A percentile compares a stretch with the other conserved stretches of the same genome.
Conservation (phyloP, 768 basidiomycete species). For the Kwoniella heveanensis region DNA sequence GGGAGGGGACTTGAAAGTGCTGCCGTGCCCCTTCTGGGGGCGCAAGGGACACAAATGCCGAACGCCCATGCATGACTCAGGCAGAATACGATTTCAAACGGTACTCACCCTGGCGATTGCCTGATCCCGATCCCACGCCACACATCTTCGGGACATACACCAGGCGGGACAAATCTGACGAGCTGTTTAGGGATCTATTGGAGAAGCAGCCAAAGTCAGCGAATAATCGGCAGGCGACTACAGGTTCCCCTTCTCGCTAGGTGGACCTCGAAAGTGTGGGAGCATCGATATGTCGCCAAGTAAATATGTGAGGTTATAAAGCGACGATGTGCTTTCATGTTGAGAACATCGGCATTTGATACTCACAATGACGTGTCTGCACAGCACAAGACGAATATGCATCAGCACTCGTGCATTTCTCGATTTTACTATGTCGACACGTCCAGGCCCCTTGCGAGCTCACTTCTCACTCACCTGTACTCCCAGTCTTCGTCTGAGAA, state of each 20-base stretch:
- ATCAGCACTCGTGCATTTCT: no score
- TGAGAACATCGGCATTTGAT: no score
- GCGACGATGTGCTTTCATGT: no score
- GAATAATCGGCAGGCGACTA: not conserved
- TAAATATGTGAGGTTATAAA: no score
- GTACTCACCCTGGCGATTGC: slow-evolving; percentile 48
- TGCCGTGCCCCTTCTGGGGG: no score
- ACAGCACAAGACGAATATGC: not conserved
- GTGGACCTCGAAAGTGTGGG: no score
- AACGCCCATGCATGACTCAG: no score
- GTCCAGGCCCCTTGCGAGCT: not conserved
- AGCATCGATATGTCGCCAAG: no score
- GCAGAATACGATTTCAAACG: not conserved
- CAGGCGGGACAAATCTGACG: slow-evolving; percentile 41
- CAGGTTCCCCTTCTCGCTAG: no score
- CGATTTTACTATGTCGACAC: no score
- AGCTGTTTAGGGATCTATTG: slow-evolving; percentile 42
- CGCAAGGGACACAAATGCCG: no score
- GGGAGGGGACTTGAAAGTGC: no score
- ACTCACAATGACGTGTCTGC: slow-evolving; percentile 49
- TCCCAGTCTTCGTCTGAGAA: slow-evolving; percentile 47
- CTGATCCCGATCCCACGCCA: slow-evolving; percentile 49
- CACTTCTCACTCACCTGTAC: slow-evolving; percentile 34
- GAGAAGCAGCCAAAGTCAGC: not conserved
- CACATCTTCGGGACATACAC: slow-evolving; percentile 41